Base-by-base conservation (phyloP, 1,284 basidiomycete genomes). In the Tausonia pullulans region DNA sequence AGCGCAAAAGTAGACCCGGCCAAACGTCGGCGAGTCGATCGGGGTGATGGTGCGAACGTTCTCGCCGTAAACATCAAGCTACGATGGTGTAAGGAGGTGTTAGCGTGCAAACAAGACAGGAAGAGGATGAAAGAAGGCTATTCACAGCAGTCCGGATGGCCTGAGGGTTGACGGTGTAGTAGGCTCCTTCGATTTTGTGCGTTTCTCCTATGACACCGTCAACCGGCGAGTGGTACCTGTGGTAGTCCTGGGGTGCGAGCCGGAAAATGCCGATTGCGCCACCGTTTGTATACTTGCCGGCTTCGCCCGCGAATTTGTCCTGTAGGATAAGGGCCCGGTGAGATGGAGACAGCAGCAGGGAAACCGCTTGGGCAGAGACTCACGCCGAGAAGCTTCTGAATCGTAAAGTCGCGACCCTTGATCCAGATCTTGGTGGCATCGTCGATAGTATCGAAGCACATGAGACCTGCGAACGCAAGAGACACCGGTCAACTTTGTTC, bases 351-450 rank as follows among this genome's bases (percentile, higher is more conserved):
- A 27, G 27, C 27, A 27, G 27, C 27, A 27, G 27, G 27, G 27
- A 27, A 27, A 27, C 27, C 1, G 27, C 27, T 27, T 27, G 27
- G 27, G 27, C 27, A 27, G 27, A 27, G 27, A 27, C 27, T 27
- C 6, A 89, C 86, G 0, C 94, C 94, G 0, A 98, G 81, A 51
- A 98, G 79, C 1, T 86, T 81, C 1, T 78, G 80, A 1, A 98
- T 81, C 0, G 84, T 87, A 73, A 60, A 98, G 70, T 96, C 91
- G 40, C 91, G 84, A 0, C 95, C 96, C 73, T 98, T 98, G 78
- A 98, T 96, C 95, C 96, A 98, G 4, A 98, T 78, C 39, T 81
- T 79, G 1, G 90, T 97, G 1, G 96, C 94, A 63, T 90, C 87
- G 57, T 75, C 79, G 7, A 97, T 85, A 0, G 84, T 87, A 72